phyloP scores from a whole-genome alignment of 495 filamentous ascomycete genomes.

The Schizothecium vesticola region DNA sequence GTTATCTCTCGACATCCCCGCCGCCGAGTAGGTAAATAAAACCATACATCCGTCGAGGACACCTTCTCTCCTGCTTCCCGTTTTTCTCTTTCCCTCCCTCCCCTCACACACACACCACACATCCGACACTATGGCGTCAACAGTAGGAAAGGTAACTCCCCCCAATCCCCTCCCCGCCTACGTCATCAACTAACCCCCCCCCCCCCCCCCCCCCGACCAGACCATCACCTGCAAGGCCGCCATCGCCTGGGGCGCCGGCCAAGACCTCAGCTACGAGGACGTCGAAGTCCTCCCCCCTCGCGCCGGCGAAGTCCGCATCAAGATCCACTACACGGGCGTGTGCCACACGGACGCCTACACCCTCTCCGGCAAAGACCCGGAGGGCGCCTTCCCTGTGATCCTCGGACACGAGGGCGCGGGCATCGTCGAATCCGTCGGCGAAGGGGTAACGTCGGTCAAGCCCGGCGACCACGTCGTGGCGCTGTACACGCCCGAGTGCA shows the following conservation, averaged over 20 bases:
- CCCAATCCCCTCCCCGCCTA: not conserved
- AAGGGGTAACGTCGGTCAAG: slow-evolving; percentile 92
- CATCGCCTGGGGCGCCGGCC: slow-evolving; percentile 91
- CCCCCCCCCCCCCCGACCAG: slow-evolving; percentile 18
- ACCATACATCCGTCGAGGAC: not conserved
- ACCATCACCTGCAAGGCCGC: slow-evolving; percentile 70
- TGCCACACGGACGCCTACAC: slow-evolving; percentile 99
- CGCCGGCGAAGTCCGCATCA: slow-evolving; percentile 92
- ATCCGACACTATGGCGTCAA: slow-evolving; percentile 37
- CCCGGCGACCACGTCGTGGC: slow-evolving; percentile 89
- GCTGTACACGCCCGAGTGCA: slow-evolving; percentile 96
- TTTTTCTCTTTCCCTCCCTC: not conserved
- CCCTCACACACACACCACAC: not conserved
- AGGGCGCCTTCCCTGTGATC: slow-evolving; percentile 95
- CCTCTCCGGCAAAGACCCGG: slow-evolving; percentile 93
- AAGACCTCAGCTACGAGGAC: slow-evolving; percentile 82
- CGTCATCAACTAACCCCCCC: not conserved
- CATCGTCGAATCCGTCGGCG: slow-evolving; percentile 92
- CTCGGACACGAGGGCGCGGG: slow-evolving; percentile 96
- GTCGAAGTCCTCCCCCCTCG: slow-evolving; percentile 88
- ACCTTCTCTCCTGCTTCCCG: not conserved
- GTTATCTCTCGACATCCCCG: not conserved
- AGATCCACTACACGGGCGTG: slow-evolving; percentile 95
- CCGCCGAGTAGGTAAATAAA: not conserved
- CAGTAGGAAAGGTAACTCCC: slow-evolving; percentile 42